Percentiles rank a stretch among this genome's conserved stretches.
Conservation (phyloP, 495 filamentous ascomycete genomes). For the Xylaria nigripes region DNA sequence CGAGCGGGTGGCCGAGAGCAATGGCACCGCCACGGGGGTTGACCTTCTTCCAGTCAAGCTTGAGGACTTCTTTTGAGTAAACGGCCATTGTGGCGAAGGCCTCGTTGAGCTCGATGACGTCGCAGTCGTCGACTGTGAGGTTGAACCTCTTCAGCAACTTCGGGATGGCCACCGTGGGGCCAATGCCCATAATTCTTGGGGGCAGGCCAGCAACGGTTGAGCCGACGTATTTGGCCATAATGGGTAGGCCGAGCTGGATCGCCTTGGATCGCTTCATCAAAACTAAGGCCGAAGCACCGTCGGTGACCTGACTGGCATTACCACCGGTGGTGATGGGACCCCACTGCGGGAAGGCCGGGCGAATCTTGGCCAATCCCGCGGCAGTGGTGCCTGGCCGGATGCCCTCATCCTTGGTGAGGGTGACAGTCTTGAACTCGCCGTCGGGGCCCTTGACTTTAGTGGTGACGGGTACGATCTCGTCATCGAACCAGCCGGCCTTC, state of each 20-base stretch:
- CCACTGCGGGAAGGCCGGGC: slow-evolving; percentile 83
- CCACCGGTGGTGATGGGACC: slow-evolving; percentile 84
- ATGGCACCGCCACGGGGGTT: slow-evolving; percentile 78
- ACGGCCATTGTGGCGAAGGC: slow-evolving; percentile 97
- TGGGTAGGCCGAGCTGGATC: slow-evolving; percentile 78
- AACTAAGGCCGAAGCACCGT: slow-evolving; percentile 84
- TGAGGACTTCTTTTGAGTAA: slow-evolving; percentile 74
- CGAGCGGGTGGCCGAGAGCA: slow-evolving; percentile 76
- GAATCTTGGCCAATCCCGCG: slow-evolving; percentile 74
- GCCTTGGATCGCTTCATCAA: slow-evolving; percentile 92
- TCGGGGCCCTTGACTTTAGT: slow-evolving; percentile 77
- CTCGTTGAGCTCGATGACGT: slow-evolving; percentile 93
- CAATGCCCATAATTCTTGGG: slow-evolving; percentile 95
- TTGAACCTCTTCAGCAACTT: slow-evolving; percentile 81
- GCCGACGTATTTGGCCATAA: slow-evolving; percentile 89
- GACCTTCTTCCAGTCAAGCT: slow-evolving; percentile 74
- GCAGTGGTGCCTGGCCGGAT: slow-evolving; percentile 82
- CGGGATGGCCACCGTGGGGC: slow-evolving; percentile 86
- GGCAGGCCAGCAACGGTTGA: slow-evolving; percentile 84
- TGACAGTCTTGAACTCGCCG: slow-evolving; percentile 67
- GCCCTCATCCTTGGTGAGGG: slow-evolving; percentile 77
- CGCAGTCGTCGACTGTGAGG: slow-evolving; percentile 71
- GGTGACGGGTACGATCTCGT: slow-evolving; percentile 86
- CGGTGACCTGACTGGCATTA: slow-evolving; percentile 94
- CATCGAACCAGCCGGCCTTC: slow-evolving; percentile 87